phyloP scores from a whole-genome alignment of 2,329 filamentous ascomycete species.

The Sporothrix phasma region DNA sequence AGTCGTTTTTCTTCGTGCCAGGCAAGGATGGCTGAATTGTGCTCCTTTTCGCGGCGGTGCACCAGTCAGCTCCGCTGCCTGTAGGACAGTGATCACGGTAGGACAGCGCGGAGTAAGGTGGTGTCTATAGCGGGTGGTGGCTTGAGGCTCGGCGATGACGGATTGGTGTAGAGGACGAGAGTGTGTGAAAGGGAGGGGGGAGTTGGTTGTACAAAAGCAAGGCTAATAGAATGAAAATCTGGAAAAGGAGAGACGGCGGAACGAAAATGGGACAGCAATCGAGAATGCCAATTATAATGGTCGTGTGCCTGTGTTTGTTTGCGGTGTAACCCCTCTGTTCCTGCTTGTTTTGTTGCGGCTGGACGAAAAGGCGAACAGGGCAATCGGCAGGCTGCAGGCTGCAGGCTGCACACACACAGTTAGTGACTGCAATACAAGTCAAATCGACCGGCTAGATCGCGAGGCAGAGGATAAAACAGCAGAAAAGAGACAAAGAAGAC shows the following conservation, averaged over 20 bases:
- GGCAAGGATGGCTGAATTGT: not conserved
- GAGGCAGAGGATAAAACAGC: not conserved
- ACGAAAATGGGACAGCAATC: not conserved
- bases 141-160: slow-evolving; percentile 13
- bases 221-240: not conserved
- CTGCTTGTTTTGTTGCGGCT: slow-evolving; percentile 3
- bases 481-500: not conserved
- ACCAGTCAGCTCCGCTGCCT: slow-evolving; percentile 5
- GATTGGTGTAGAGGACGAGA: slow-evolving; percentile 7
- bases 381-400: slow-evolving; percentile 9
- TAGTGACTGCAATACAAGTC: slow-evolving; percentile 7
- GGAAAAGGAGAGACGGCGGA: not conserved
- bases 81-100: slow-evolving; percentile 7
- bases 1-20: not conserved
- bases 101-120: slow-evolving; percentile 8
- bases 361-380: not conserved
- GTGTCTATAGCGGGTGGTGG: slow-evolving; percentile 7
- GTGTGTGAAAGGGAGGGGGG: not conserved
- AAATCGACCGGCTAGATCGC: not conserved
- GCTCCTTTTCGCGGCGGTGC: not conserved
- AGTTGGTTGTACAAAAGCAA: slow-evolving; percentile 6
- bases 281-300: not conserved
- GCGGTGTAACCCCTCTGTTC: not conserved
- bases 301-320: slow-evolving; percentile 7
- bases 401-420: not conserved